Evolutionary conservation across 192 early-diverging fungal species (phyloP).

Genomic region (Umbelopsis sp.): DNA sequence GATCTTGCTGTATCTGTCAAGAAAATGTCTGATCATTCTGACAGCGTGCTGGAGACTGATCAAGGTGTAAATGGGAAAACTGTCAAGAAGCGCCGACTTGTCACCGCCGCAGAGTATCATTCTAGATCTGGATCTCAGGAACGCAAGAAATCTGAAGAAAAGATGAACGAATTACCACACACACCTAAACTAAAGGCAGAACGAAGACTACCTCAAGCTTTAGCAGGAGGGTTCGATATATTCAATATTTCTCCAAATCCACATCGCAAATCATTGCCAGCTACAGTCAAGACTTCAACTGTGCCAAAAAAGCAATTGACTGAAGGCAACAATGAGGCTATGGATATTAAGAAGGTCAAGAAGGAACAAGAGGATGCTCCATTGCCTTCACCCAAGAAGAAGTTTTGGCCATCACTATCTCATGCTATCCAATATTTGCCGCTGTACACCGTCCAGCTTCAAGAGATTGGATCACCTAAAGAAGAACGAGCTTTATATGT

Average conservation of each 20-base stretch:
- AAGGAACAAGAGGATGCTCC: conserved; percentile 36
- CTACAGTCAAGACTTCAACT: background rate
- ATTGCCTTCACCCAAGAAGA: conserved; percentile 22
- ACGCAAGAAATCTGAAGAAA: conserved; percentile 6
- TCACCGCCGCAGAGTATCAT: conserved; percentile 21
- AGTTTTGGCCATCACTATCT: conserved; percentile 28
- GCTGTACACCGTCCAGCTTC: conserved; percentile 71
- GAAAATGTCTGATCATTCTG: conserved; percentile 2
- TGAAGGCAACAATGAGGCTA: conserved; percentile 15
- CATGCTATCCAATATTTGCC: conserved; percentile 63
- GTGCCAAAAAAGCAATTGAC: background rate
- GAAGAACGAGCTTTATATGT: conserved; percentile 57
- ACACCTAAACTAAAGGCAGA: background rate
- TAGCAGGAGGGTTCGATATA: conserved; percentile 7
- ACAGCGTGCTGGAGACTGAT: background rate
- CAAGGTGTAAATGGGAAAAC: background rate
- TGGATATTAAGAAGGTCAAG: conserved; percentile 36
- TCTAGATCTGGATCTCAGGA: conserved; percentile 4
- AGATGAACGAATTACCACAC: background rate
- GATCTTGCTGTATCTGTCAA: background rate
- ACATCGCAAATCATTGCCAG: background rate
- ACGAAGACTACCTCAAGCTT: background rate
- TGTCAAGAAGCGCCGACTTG: conserved; percentile 30
- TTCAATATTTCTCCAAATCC: conserved; percentile 4
- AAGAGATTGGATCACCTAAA: conserved; percentile 29